phyloP scores from a whole-genome alignment of 1,284 basidiomycete species.

The Cutaneotrichosporon arboriforme region DNA sequence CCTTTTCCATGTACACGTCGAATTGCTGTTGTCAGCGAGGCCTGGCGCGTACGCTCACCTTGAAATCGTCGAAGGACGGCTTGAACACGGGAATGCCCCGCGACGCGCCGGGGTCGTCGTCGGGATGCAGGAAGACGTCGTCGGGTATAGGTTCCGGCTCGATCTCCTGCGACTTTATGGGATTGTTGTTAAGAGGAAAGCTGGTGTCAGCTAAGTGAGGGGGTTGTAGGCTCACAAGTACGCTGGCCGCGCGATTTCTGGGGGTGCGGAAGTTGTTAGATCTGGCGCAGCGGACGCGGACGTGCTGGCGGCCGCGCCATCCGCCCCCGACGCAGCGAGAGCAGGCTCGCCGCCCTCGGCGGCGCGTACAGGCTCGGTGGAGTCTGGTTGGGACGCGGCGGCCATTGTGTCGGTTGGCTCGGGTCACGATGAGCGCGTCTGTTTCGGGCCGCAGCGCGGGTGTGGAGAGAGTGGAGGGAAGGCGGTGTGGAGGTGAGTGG shows the following conservation, averaged over 20 bases:
- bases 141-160: slow-evolving; percentile 15
- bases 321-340: background rate
- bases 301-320: background rate
- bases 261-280: background rate
- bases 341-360: background rate
- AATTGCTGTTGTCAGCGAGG: slow-evolving; percentile 56
- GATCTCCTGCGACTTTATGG: slow-evolving; percentile 7
- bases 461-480: too few species aligned
- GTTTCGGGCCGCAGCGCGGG: too few species aligned
- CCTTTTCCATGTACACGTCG: slow-evolving; percentile 73
- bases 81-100: slow-evolving; percentile 91
- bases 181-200: slow-evolving; percentile 19
- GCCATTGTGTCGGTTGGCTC: background rate
- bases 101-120: slow-evolving; percentile 74
- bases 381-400: too few species aligned
- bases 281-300: background rate
- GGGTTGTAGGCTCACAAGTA: slow-evolving; percentile 9
- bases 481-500: background rate
- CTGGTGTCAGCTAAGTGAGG: slow-evolving; percentile 1
- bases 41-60: slow-evolving; percentile 25
- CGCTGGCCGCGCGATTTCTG: slow-evolving; percentile 12
- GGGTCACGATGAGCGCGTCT: background rate
- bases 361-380: too few species aligned
- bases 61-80: slow-evolving; percentile 79
- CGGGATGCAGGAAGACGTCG: slow-evolving; percentile 49